Evolutionary conservation across 2,329 filamentous ascomycete genomes (phyloP).

Genomic region (Pseudocercospora cruenta): DNA sequence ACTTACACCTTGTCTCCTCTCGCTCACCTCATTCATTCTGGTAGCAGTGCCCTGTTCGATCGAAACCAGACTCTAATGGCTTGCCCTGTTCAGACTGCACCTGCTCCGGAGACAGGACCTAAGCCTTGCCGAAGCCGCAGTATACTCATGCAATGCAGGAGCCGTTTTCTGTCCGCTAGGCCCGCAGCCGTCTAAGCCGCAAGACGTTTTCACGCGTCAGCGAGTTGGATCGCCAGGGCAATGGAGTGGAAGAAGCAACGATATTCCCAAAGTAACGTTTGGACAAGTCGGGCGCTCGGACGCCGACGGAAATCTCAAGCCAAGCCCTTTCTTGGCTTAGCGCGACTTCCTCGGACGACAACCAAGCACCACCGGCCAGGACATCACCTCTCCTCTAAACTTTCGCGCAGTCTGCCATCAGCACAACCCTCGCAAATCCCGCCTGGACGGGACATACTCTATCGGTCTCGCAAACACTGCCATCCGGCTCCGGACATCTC

Average conservation of each 20-base stretch:
- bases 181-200: slow-evolving; percentile 9
- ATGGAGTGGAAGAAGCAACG: slow-evolving; percentile 2
- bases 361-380: background rate
- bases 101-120: slow-evolving; percentile 6
- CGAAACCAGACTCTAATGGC: background rate
- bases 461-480: background rate
- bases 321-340: background rate
- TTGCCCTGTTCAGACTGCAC: background rate
- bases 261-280: slow-evolving; percentile 2
- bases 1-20: background rate
- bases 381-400: background rate
- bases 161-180: background rate
- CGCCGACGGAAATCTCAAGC: background rate
- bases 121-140: background rate
- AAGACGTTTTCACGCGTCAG: background rate
- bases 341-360: background rate
- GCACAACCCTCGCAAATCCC: background rate
- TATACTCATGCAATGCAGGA: background rate
- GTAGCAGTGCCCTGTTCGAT: background rate
- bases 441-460: background rate
- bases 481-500: background rate
- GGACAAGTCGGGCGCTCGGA: background rate
- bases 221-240: background rate
- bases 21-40: background rate
- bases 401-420: background rate